A percentile compares a stretch with the other conserved stretches of the same genome.
Conservation (phyloP, 495 filamentous ascomycete species). For the Hypoxylon subgilvum region DNA sequence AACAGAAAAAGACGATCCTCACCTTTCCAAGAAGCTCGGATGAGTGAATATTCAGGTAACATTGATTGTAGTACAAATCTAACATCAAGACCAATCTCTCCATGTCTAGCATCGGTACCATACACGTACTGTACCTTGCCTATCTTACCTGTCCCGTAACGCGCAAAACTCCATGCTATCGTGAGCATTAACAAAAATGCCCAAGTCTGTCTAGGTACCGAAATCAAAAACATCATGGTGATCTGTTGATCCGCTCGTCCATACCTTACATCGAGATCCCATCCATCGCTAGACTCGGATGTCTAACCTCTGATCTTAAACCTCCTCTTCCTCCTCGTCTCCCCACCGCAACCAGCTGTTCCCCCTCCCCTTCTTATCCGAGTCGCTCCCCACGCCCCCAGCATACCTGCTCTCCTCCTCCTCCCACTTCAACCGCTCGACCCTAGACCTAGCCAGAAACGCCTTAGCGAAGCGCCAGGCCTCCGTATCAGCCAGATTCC, state of each 20-base stretch:
- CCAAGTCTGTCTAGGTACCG: no score
- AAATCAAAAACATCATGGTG: no score
- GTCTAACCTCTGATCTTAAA: not conserved
- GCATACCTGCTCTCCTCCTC: slow-evolving; percentile 70
- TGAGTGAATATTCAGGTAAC: not conserved
- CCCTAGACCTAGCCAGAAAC: slow-evolving; percentile 61
- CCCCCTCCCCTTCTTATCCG: slow-evolving; percentile 37
- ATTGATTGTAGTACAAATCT: not conserved
- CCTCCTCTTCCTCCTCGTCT: slow-evolving; percentile 36
- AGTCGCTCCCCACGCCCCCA: slow-evolving; percentile 56
- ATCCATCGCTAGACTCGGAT: no score
- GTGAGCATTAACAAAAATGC: slow-evolving; percentile 15
- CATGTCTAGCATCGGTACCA: no score
- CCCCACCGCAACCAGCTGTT: slow-evolving; percentile 40
- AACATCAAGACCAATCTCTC: not conserved
- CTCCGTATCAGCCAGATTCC: slow-evolving; percentile 92
- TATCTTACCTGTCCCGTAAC: slow-evolving; percentile 26
- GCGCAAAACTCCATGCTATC: slow-evolving; percentile 38
- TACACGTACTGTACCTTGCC: no score
- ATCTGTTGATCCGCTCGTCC: not conserved
- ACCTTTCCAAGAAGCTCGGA: no score
- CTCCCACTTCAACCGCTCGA: slow-evolving; percentile 73
- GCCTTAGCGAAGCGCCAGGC: slow-evolving; percentile 90
- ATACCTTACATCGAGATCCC: not conserved
- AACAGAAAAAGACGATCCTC: no score